A percentile compares a stretch with the other conserved stretches of the same genome.
These are phyloP conservation scores for Gnomoniopsis sp. DNA, from an alignment of 2,329 filamentous ascomycete genomes.

Conservation along the genomic window DNA sequence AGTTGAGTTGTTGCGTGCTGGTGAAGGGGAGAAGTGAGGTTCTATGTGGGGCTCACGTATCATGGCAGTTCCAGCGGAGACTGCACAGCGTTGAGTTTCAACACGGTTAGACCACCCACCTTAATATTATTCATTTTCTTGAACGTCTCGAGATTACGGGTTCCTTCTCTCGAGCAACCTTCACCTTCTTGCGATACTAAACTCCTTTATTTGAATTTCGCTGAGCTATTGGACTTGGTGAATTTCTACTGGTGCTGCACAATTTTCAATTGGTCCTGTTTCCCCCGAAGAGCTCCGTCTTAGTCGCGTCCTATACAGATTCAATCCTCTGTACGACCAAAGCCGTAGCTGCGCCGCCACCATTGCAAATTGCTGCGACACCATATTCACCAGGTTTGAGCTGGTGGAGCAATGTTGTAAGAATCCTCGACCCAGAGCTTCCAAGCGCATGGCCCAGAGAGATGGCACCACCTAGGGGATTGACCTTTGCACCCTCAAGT, in stretches of 20 bases:
- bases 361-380: constrained; percentile 94
- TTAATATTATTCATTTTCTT: not conserved
- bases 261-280: not conserved
- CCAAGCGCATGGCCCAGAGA: constrained; percentile 88
- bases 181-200: no score
- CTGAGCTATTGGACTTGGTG: not conserved
- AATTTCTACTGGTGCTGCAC: not conserved
- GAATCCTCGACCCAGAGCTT: constrained; percentile 87
- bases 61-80: not conserved
- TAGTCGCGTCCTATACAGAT: constrained; percentile 35
- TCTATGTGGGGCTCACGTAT: not conserved
- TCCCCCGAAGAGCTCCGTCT: constrained; percentile 15
- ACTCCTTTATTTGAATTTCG: not conserved
- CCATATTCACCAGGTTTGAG: constrained; percentile 90
- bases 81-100: no score
- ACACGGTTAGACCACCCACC: no score
- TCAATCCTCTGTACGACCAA: constrained; percentile 85
- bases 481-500: constrained; percentile 75
- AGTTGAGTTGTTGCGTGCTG: not conserved
- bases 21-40: not conserved
- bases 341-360: constrained; percentile 86
- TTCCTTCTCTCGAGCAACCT: not conserved
- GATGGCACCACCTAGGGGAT: constrained; percentile 87
- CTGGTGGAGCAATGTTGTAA: constrained; percentile 88
- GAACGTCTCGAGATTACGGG: not conserved